phyloP scores from a whole-genome alignment of 306 rosid genomes.

The Fagus crenata region DNA sequence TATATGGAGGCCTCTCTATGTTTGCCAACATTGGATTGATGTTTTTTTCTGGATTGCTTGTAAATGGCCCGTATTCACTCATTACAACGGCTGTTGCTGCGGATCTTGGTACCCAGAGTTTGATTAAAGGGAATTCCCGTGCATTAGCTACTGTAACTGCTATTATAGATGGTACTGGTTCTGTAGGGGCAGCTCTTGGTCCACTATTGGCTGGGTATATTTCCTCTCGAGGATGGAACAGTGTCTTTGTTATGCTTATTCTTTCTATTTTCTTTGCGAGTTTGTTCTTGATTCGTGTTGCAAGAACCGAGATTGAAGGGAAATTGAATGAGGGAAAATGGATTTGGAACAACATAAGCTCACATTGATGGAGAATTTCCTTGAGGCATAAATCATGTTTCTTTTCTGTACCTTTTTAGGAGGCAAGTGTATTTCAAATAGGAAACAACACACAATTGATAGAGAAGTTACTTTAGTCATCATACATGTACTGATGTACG shows the following conservation, averaged over 20 bases:
- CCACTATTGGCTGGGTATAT: slow-evolving; percentile 85
- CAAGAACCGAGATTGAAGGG: slow-evolving; percentile 61
- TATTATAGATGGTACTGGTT: slow-evolving; percentile 92
- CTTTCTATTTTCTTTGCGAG: slow-evolving; percentile 61
- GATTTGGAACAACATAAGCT: slow-evolving; percentile 34
- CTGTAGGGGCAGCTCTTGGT: slow-evolving; percentile 85
- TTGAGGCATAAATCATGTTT: neutral
- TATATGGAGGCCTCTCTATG: slow-evolving; percentile 74
- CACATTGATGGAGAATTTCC: slow-evolving; percentile 18
- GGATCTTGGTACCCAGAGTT: slow-evolving; percentile 75
- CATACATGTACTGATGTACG: slow-evolving; percentile 1
- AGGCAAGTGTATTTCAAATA: slow-evolving; percentile 1
- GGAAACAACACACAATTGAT: slow-evolving; percentile 16
- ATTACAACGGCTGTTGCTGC: slow-evolving; percentile 93
- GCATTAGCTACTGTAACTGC: slow-evolving; percentile 90
- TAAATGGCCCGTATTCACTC: slow-evolving; percentile 70
- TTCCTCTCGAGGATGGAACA: slow-evolving; percentile 76
- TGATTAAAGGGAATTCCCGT: slow-evolving; percentile 51
- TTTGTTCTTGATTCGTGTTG: slow-evolving; percentile 58
- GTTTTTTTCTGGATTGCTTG: slow-evolving; percentile 69
- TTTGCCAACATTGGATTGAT: slow-evolving; percentile 56
- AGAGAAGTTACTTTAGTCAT: slow-evolving; percentile 19
- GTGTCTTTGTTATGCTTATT: slow-evolving; percentile 75
- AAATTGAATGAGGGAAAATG: slow-evolving; percentile 51
- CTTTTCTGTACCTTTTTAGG: neutral